Evolutionary conservation across 2,329 filamentous ascomycete species (phyloP), one percentile per base, ranked within the genome.

Genomic region (Exophiala phaeomuriformis): DNA sequence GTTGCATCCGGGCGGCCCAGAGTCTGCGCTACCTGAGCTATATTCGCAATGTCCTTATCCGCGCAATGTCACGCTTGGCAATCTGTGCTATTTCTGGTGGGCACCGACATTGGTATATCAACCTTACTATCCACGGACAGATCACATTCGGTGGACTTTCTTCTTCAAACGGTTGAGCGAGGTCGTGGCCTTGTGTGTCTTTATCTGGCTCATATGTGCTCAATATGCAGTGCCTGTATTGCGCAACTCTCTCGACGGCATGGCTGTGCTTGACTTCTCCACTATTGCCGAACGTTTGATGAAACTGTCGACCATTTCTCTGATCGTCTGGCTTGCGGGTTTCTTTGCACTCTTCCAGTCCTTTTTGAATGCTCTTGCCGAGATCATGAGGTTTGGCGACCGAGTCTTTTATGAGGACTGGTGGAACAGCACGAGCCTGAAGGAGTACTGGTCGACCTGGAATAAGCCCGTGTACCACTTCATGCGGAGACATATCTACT

Each of bases 271-370:
- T 19, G 85, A 96, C 64, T 68, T 95, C 42, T 75, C 85, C 8
- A 86, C 87, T 37, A 95, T 97, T 48, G 69, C 90, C 31, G 93
- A 98, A 72, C 83, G 93, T 10, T 76, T 96, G 28, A 84, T 98
- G 77, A 98, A 98, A 71, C 79, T 98, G 27, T 94, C 88, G 5
- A 97, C 93, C 12, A 95, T 98, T 58, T 94, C 88, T 12, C 79
- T 97, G 31, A 85, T 96, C 59, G 95, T 96, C 68, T 98, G 93
- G 93, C 84, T 98, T 0, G 90, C 90, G 1, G 91, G 93, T 4
- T 98, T 98, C 77, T 97, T 96, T 65, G 93, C 91, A 2, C 73
- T 97, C 9, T 98, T 98, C 73, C 93, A 98, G 67, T 91, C 88
- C 1, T 84, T 88, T 57, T 75, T 98, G 47, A 98, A 98, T 65